A percentile compares a stretch with the other conserved stretches of the same genome.
Evolutionary conservation across 1,284 basidiomycete genomes (phyloP).

Genomic region (Moesziomyces sp.): DNA sequence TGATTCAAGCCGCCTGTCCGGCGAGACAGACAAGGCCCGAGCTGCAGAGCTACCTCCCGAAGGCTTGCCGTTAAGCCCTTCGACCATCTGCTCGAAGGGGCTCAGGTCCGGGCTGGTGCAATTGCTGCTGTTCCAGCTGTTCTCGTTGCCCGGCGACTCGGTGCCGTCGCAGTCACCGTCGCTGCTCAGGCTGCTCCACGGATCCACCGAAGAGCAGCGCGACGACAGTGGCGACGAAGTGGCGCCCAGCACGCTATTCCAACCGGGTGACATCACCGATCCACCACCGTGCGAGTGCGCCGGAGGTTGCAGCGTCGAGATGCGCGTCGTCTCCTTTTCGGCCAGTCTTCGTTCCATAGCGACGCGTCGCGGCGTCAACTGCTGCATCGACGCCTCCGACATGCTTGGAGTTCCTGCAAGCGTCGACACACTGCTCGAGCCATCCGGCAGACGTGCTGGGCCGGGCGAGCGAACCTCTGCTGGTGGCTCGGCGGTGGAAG

Average conservation of each 20-base stretch:
- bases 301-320: conserved; percentile 18
- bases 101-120: conserved; percentile 51
- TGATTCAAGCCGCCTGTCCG: conserved; percentile 4
- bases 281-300: not conserved
- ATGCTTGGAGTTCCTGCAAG: conserved; percentile 7
- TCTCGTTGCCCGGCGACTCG: conserved; percentile 47
- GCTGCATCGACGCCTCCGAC: conserved; percentile 10
- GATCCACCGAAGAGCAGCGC: conserved; percentile 51
- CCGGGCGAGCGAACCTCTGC: conserved; percentile 12
- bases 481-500: not conserved
- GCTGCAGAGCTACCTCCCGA: no score
- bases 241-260: conserved; percentile 25
- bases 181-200: conserved; percentile 53
- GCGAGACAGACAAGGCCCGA: no score
- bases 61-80: conserved; percentile 16
- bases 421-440: conserved; percentile 4
- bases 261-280: conserved; percentile 21
- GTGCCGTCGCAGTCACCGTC: conserved; percentile 47
- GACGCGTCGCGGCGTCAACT: conserved; percentile 19
- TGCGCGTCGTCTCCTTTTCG: conserved; percentile 26
- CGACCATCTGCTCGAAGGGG: conserved; percentile 30
- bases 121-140: conserved; percentile 54
- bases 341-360: conserved; percentile 28
- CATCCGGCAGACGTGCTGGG: not conserved
- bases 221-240: conserved; percentile 48